These are phyloP conservation scores for Trichophyton equinum DNA, from an alignment of 2,329 filamentous ascomycete genomes.

Conservation along the genomic window DNA sequence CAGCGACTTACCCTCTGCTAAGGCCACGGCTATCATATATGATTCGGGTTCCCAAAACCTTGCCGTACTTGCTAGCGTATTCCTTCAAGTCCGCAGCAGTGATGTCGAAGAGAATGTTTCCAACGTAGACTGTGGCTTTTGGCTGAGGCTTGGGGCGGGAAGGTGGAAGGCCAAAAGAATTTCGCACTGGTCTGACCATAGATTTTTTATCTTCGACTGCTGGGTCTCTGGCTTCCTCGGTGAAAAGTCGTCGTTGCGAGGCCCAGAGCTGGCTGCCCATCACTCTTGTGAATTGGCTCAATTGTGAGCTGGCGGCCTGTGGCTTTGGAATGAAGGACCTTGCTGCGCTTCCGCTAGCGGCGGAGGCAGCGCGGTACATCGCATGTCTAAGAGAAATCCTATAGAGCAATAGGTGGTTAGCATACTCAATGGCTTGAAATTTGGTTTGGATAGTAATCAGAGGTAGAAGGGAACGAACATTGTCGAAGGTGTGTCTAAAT, in stretches of 20 bases:
- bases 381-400: constrained; percentile 13
- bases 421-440: not conserved
- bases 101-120: constrained; percentile 59
- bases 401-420: not conserved
- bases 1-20: constrained; percentile 51
- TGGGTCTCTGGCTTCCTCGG: not conserved
- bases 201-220: not conserved
- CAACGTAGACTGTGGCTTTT: constrained; percentile 47
- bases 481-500: constrained; percentile 1
- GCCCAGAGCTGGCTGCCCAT: not conserved
- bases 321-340: constrained; percentile 6
- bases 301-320: not conserved
- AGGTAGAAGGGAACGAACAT: not conserved
- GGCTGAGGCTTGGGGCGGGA: constrained; percentile 14
- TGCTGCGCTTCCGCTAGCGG: not conserved
- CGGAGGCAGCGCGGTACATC: constrained; percentile 10
- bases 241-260: constrained; percentile 3
- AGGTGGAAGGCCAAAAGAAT: not conserved
- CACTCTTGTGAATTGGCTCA: not conserved
- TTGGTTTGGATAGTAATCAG: not conserved
- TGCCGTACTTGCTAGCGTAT: constrained; percentile 48
- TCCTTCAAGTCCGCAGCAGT: constrained; percentile 47
- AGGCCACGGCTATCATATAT: constrained; percentile 50
- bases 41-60: constrained; percentile 41
- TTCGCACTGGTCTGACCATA: not conserved